phyloP scores from a whole-genome alignment of 257 asterid genomes.

The Forsythia suspensa region DNA sequence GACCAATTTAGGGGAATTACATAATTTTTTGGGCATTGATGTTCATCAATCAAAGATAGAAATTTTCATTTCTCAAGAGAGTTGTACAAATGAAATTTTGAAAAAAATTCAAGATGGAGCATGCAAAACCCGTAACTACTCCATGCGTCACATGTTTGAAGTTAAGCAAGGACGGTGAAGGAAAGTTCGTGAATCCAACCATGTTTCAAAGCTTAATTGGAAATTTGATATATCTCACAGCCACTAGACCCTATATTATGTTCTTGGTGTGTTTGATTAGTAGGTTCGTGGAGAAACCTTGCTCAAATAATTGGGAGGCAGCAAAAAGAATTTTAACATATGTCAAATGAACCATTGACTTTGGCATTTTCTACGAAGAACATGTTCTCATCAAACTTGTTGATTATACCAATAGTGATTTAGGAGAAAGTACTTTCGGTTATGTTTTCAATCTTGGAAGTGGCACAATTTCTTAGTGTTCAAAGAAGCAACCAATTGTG shows the following conservation, averaged over 20 bases:
- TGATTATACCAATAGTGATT: neutral
- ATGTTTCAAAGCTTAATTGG: neutral
- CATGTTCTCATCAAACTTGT: neutral
- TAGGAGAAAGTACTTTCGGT: neutral
- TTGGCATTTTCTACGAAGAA: neutral
- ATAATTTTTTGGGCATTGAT: neutral
- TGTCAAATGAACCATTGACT: neutral
- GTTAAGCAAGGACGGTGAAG: neutral
- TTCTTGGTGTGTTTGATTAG: neutral
- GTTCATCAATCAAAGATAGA: neutral
- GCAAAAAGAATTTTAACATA: neutral
- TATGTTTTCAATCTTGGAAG: neutral
- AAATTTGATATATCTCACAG: neutral
- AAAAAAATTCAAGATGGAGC: slow-evolving; percentile 11
- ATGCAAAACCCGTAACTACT: neutral
- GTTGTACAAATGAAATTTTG: neutral
- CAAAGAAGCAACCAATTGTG: neutral
- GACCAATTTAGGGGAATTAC: neutral
- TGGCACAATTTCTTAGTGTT: neutral
- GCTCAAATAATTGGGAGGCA: neutral
- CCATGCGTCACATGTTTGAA: slow-evolving; percentile 1
- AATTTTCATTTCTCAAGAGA: slow-evolving; percentile 4
- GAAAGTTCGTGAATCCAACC: neutral
- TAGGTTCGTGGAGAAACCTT: neutral
- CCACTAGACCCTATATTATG: neutral